These are phyloP conservation scores for Leishmania guyanensis DNA, from an alignment of 208 protist species.

Conservation along the genomic window DNA sequence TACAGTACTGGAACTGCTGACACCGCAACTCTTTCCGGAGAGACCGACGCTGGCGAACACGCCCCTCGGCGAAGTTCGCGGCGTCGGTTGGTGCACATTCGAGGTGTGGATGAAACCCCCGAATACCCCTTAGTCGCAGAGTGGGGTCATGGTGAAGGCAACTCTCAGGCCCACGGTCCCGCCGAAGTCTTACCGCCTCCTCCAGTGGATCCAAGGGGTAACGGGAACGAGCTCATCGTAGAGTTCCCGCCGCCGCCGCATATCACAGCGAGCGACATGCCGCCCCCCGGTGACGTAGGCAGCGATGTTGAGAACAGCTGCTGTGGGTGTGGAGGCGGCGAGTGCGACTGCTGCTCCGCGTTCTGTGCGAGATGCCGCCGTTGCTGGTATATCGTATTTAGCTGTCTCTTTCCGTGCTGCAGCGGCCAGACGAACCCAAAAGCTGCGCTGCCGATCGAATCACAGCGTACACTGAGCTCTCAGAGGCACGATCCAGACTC, in stretches of 20 bases:
- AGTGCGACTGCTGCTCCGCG: slow-evolving; percentile 1
- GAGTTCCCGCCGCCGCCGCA: slow-evolving; percentile 71
- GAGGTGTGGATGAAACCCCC: not conserved
- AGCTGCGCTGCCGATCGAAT: not conserved
- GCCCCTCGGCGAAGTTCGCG: slow-evolving; percentile 1
- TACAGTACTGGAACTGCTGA: not conserved
- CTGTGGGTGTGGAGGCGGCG: slow-evolving; percentile 26
- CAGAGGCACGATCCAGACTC: slow-evolving; percentile 2
- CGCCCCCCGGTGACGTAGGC: slow-evolving; percentile 31
- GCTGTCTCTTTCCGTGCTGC: slow-evolving; percentile 50
- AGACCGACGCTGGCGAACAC: not conserved
- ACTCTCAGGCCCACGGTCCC: not conserved
- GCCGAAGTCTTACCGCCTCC: slow-evolving; percentile 7
- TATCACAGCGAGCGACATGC: slow-evolving; percentile 54
- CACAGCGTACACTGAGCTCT: slow-evolving; percentile 15
- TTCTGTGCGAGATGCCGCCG: not conserved
- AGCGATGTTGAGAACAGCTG: slow-evolving; percentile 30
- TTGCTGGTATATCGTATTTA: slow-evolving; percentile 30
- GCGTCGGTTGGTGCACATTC: slow-evolving; percentile 15
- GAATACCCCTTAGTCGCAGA: not conserved
- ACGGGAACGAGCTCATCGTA: slow-evolving; percentile 39
- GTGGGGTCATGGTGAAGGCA: not conserved
- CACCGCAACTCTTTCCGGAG: not conserved
- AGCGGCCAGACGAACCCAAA: slow-evolving; percentile 9
- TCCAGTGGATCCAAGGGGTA: slow-evolving; percentile 6